A percentile compares a stretch with the other conserved stretches of the same genome.
These are phyloP conservation scores for Elsinoe fawcettii DNA, from an alignment of 2,329 filamentous ascomycete species.

Conservation along the genomic window DNA sequence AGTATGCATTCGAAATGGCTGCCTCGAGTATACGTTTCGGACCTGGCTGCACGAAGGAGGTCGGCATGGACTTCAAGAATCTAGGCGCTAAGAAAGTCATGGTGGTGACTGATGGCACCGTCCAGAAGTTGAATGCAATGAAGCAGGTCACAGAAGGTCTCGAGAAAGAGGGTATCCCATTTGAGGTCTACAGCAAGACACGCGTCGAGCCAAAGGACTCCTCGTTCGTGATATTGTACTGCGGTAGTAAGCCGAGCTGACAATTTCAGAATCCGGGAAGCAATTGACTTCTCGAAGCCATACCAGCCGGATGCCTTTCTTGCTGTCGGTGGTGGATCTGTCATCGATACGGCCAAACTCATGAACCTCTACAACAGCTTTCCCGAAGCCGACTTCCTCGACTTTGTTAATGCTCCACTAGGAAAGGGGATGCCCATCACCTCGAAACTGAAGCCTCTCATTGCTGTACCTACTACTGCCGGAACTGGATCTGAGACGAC, in stretches of 20 bases:
- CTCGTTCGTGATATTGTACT: slow-evolving; percentile 49
- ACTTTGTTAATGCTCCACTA: slow-evolving; percentile 94
- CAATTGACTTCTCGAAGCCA: slow-evolving; percentile 77
- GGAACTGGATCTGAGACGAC: slow-evolving; percentile 91
- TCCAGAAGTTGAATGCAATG: slow-evolving; percentile 79
- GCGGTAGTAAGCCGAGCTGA: too few relatives aligned
- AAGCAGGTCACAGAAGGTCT: slow-evolving; percentile 77
- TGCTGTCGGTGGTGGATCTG: slow-evolving; percentile 83
- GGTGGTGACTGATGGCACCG: slow-evolving; percentile 82
- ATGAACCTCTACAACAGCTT: slow-evolving; percentile 96
- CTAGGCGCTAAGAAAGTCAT: slow-evolving; percentile 79
- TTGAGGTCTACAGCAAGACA: slow-evolving; percentile 71
- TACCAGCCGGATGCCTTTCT: slow-evolving; percentile 82
- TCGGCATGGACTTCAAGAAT: slow-evolving; percentile 96
- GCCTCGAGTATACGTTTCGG: slow-evolving; percentile 92
- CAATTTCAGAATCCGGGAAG: slow-evolving; percentile 65
- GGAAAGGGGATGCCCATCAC: slow-evolving; percentile 74
- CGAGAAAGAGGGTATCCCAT: slow-evolving; percentile 68
- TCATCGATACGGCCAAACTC: slow-evolving; percentile 96
- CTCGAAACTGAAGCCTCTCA: slow-evolving; percentile 62
- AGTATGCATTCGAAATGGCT: slow-evolving; percentile 99
- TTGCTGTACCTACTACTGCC: slow-evolving; percentile 78
- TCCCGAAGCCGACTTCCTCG: slow-evolving; percentile 86
- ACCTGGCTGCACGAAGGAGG: slow-evolving; percentile 85
- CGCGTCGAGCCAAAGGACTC: slow-evolving; percentile 90